Evolutionary conservation across 352 stramenopile genomes (phyloP).

Genomic region (Phytophthora pluvialis): DNA sequence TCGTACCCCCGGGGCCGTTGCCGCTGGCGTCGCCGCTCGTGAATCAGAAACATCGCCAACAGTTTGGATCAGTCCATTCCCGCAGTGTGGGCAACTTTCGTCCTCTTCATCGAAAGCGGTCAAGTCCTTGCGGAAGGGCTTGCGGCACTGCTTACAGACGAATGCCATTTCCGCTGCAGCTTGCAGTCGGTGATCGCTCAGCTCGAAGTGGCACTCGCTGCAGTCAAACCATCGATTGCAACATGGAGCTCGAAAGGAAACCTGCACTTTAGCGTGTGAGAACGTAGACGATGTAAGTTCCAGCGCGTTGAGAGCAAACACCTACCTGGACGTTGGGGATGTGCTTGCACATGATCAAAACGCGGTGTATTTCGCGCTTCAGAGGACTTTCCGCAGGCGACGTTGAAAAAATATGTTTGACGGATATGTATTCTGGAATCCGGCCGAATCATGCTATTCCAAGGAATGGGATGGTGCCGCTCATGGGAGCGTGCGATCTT

Average conservation of each 20-base stretch:
- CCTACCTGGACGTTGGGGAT: constrained; percentile 45
- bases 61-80: constrained; percentile 46
- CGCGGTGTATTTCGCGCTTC: neutral
- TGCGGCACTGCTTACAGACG: constrained; percentile 70
- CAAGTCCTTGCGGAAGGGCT: constrained; percentile 72
- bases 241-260: constrained; percentile 70
- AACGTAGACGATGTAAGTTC: neutral
- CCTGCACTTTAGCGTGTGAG: constrained; percentile 34
- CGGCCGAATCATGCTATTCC: constrained; percentile 16
- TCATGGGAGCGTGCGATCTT: neutral
- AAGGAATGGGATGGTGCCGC: constrained; percentile 18
- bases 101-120: constrained; percentile 55
- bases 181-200: constrained; percentile 60
- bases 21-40: constrained; percentile 5
- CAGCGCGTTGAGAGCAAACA: neutral
- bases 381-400: neutral
- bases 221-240: constrained; percentile 85
- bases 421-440: constrained; percentile 20
- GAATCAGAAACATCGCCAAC: constrained; percentile 14
- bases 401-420: constrained; percentile 1
- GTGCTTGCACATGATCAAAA: constrained; percentile 55
- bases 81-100: constrained; percentile 71
- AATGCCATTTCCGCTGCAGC: constrained; percentile 59
- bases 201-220: constrained; percentile 76
- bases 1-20: neutral